Conservation (phyloP, 768 basidiomycete species). For the Tricholoma matsutake region DNA sequence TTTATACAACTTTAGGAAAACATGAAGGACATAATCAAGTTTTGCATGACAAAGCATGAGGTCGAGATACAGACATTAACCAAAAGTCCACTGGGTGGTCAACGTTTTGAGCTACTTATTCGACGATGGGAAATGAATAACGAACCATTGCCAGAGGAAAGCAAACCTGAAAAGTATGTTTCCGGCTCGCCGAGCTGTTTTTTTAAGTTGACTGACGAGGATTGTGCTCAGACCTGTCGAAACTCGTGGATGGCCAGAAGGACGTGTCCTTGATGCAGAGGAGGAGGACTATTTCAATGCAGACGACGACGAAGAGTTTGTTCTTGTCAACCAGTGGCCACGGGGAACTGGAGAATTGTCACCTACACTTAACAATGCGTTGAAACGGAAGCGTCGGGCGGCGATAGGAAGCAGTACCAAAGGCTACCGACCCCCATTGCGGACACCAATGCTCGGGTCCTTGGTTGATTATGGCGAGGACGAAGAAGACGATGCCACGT, state of each 20-base stretch:
- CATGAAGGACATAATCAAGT: slow-evolving; percentile 77
- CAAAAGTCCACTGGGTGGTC: slow-evolving; percentile 54
- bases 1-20: slow-evolving; percentile 58
- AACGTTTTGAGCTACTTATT: slow-evolving; percentile 70
- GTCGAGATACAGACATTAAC: slow-evolving; percentile 61
- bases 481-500: slow-evolving; percentile 46
- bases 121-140: slow-evolving; percentile 90
- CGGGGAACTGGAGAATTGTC: slow-evolving; percentile 29
- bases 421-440: slow-evolving; percentile 46
- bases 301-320: slow-evolving; percentile 71
- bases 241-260: slow-evolving; percentile 43
- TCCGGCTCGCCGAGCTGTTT: slow-evolving; percentile 6
- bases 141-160: slow-evolving; percentile 61
- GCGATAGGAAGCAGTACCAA: slow-evolving; percentile 41
- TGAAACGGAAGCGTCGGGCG: slow-evolving; percentile 60
- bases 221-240: slow-evolving; percentile 32
- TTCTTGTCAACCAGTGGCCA: slow-evolving; percentile 37
- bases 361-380: slow-evolving; percentile 29
- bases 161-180: slow-evolving; percentile 50
- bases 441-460: slow-evolving; percentile 52
- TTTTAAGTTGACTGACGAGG: slow-evolving; percentile 10
- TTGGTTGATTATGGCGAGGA: slow-evolving; percentile 80
- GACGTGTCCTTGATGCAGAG: slow-evolving; percentile 59
- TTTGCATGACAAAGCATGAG: slow-evolving; percentile 79
- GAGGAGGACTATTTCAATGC: slow-evolving; percentile 95